A percentile compares a stretch with the other conserved stretches of the same genome.
phyloP scores from a whole-genome alignment of 495 filamentous ascomycete species.

The Cryomyces minteri region DNA sequence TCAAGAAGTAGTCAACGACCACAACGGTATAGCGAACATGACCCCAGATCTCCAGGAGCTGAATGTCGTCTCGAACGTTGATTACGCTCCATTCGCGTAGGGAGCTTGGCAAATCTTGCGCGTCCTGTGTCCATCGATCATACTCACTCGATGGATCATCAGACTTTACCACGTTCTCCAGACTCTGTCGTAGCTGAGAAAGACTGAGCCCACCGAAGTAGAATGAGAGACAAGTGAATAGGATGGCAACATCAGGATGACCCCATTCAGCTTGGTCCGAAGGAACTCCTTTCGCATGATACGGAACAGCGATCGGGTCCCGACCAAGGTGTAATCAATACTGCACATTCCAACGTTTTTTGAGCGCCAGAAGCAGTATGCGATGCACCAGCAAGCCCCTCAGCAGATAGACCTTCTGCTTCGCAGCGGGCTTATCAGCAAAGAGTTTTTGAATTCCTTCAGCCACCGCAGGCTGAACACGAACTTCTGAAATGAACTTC shows the following conservation, averaged over 20 bases:
- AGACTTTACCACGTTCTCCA: conserved; percentile 26
- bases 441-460: conserved; percentile 12
- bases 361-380: conserved; percentile 21
- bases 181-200: conserved; percentile 21
- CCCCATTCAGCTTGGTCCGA: conserved; percentile 32
- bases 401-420: conserved; percentile 21
- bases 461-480: conserved; percentile 5
- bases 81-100: conserved; percentile 28
- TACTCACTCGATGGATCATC: conserved; percentile 32
- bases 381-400: conserved; percentile 22
- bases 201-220: conserved; percentile 29
- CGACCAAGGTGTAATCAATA: conserved; percentile 24
- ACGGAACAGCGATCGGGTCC: conserved; percentile 29
- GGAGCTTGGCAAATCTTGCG: conserved; percentile 19
- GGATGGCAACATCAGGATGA: conserved; percentile 35
- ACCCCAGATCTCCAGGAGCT: conserved; percentile 25
- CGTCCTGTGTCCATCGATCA: conserved; percentile 24
- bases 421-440: conserved; percentile 14
- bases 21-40: conserved; percentile 18
- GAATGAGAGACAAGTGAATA: conserved; percentile 33
- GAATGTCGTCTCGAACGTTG: conserved; percentile 29
- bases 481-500: conserved; percentile 14
- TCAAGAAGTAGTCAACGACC: conserved; percentile 32
- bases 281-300: conserved; percentile 25
- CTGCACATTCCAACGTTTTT: conserved; percentile 28